Evolutionary conservation across 176 grass and related monocot species (phyloP).

Genomic region (Puccinellia tenuiflora): DNA sequence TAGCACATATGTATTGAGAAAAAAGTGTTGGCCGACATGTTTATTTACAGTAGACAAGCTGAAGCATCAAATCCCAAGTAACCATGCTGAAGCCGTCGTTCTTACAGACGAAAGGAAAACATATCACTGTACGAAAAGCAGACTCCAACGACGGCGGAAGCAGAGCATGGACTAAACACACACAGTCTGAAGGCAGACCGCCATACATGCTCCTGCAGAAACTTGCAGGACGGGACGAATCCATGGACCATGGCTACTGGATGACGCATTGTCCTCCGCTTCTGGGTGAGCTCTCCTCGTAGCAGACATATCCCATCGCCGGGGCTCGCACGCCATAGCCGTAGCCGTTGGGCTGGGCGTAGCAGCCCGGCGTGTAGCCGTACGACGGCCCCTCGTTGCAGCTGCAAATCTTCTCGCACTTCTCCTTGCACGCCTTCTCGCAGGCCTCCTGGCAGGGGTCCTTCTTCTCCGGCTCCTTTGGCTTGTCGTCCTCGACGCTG

Average conservation of each 20-base stretch:
- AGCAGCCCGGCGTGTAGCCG: conserved; percentile 3
- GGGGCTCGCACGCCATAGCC: not conserved
- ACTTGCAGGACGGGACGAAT: not conserved
- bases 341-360: not conserved
- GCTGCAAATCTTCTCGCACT: conserved; percentile 7
- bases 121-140: not conserved
- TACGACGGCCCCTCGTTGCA: not conserved
- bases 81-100: not conserved
- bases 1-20: not conserved
- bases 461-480: conserved; percentile 20
- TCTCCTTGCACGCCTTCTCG: conserved; percentile 37
- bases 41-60: not conserved
- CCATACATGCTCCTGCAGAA: not conserved
- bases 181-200: not conserved
- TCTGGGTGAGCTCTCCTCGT: not conserved
- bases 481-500: conserved; percentile 45
- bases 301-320: not conserved
- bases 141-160: not conserved
- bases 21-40: not conserved
- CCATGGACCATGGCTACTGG: conserved; percentile 24
- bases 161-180: not conserved
- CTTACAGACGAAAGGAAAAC: not conserved
- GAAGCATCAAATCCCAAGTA: not conserved
- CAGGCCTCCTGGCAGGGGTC: conserved; percentile 29
- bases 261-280: conserved; percentile 23